Base-by-base conservation (phyloP, 2,329 filamentous ascomycete genomes). In the Botrytis porri region DNA sequence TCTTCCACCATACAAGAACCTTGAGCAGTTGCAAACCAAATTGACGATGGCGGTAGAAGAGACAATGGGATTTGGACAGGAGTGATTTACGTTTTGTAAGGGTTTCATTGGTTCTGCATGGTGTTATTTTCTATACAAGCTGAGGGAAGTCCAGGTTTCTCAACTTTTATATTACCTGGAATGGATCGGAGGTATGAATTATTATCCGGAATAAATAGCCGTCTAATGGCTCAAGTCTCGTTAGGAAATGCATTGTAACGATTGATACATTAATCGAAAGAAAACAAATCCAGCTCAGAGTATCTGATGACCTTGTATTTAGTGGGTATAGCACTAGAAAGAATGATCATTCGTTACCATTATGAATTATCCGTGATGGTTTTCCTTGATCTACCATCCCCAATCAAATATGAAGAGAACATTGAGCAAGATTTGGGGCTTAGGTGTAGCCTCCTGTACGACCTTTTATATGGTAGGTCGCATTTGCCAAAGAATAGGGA, bases 41-140 rank as follows among this genome's bases (percentile, higher is more conserved):
- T 86, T 99, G 79, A 96, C 95, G 10, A 97, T 97, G 83, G 96
- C 96, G 39, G 96, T 99, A 72, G 96, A 99, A 84, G 96, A 99
- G 85, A 99, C 96, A 0, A 95, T 99, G 86, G 96, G 96, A 75
- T 99, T 99, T 82, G 96, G 96, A 77, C 96, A 99, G 85, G 96
- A 99, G 85, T 99, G 76, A 80, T 78, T 76, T 65, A 67, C 72
- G 74, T 74, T 71, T 25, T 22, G 62, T 57, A 45, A 74, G 63
- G 64, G 51, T 76, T 76, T 75, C 71, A 70, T 74, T 74, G 69
- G 72, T 75, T 74, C 65, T 71, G 64, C 74, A 63, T 69, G 74
- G 75, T 77, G 76, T 73, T 76, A 76, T 74, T 76, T 72, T 76
- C 73, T 61, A 77, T 74, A 76, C 72, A 78, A 70, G 35, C 35